Evolutionary conservation across 2,329 filamentous ascomycete species (phyloP).

Genomic region (Colletotrichum cereale): DNA sequence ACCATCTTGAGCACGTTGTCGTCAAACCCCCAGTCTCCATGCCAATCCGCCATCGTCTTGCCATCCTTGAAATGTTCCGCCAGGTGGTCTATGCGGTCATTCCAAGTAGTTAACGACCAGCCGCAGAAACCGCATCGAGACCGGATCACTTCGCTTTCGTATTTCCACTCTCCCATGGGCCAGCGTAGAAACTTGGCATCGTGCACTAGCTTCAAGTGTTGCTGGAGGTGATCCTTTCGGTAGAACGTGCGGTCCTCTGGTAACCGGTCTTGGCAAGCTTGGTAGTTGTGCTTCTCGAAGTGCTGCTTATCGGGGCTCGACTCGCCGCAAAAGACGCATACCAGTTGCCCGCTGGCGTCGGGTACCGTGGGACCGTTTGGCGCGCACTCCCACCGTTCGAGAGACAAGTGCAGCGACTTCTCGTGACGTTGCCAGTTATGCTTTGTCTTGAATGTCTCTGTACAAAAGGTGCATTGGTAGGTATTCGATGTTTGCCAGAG

Average conservation of each 20-base stretch:
- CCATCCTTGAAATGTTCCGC: conserved; percentile 55
- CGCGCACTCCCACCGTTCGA: conserved; percentile 60
- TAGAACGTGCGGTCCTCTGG: conserved; percentile 58
- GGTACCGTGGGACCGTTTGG: conserved; percentile 42
- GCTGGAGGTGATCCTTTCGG: conserved; percentile 58
- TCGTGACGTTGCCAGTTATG: conserved; percentile 65
- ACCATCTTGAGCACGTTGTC: conserved; percentile 50
- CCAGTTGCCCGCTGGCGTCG: conserved; percentile 51
- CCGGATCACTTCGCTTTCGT: conserved; percentile 29
- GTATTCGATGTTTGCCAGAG: conserved; percentile 23
- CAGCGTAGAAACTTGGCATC: conserved; percentile 27
- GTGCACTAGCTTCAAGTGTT: conserved; percentile 50
- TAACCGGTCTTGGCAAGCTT: conserved; percentile 62
- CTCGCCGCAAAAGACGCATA: conserved; percentile 55
- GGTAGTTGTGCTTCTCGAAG: conserved; percentile 53
- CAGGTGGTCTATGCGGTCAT: conserved; percentile 51
- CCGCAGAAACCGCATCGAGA: conserved; percentile 55
- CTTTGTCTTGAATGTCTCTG: conserved; percentile 59
- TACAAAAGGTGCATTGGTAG: conserved; percentile 61
- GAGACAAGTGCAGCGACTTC: conserved; percentile 56
- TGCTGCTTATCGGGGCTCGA: conserved; percentile 50
- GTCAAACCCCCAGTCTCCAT: conserved; percentile 56
- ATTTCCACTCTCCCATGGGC: conserved; percentile 36
- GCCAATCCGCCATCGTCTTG: conserved; percentile 55
- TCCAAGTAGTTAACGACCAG: conserved; percentile 50